phyloP scores from a whole-genome alignment of 179 eudicot species.

The Monotropa hypopitys region DNA sequence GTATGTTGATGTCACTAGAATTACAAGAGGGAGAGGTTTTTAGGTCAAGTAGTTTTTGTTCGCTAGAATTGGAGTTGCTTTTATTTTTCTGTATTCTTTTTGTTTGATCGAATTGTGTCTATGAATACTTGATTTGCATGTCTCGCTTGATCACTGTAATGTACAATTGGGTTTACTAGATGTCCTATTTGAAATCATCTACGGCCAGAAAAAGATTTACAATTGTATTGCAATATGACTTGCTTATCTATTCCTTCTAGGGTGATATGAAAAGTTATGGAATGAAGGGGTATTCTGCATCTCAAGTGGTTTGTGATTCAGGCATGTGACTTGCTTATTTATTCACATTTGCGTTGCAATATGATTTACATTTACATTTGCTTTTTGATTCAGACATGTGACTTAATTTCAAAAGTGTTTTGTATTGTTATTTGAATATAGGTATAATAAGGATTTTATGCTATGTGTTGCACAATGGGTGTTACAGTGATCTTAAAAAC shows the following conservation, averaged over 20 bases:
- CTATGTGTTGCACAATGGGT: too few species aligned
- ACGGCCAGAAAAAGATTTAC: not conserved
- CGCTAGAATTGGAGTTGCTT: too few species aligned
- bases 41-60: constrained; percentile 39
- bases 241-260: constrained; percentile 20
- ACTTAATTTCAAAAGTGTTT: too few species aligned
- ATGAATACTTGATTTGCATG: not conserved
- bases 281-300: constrained; percentile 62
- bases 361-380: too few species aligned
- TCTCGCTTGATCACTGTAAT: not conserved
- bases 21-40: constrained; percentile 95
- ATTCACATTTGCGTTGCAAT: too few species aligned
- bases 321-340: too few species aligned
- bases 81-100: not conserved
- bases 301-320: too few species aligned
- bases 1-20: constrained; percentile 76
- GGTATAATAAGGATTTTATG: too few species aligned
- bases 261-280: constrained; percentile 77
- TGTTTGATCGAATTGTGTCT: not conserved
- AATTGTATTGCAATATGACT: not conserved
- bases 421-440: too few species aligned
- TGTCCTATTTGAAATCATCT: not conserved
- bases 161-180: not conserved
- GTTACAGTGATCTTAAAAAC: too few species aligned
- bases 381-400: too few species aligned